Conservation (phyloP, 768 basidiomycete genomes). For the Dacryopinax primogenitus region DNA sequence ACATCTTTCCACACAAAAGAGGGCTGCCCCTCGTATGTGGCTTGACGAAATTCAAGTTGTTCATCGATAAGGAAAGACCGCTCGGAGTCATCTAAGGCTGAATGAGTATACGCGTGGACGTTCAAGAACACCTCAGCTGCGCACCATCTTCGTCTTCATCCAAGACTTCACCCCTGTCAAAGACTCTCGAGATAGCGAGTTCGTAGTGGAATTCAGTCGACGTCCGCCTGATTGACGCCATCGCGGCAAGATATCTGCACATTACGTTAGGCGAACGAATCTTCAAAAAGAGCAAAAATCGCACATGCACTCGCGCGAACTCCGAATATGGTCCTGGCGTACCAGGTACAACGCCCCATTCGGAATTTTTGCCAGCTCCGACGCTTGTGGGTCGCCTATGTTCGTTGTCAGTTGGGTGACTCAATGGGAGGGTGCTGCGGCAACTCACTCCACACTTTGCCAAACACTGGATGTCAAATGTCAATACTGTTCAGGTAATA, state of each 20-base stretch:
- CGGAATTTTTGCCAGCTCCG: constrained; percentile 89
- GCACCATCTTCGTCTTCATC: constrained; percentile 58
- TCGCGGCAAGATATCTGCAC: constrained; percentile 83
- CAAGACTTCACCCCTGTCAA: constrained; percentile 93
- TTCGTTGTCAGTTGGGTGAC: background rate
- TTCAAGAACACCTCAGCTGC: constrained; percentile 25
- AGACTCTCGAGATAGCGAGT: constrained; percentile 90
- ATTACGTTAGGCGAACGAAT: background rate
- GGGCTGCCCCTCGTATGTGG: constrained; percentile 58
- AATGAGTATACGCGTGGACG: constrained; percentile 12
- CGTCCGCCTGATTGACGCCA: constrained; percentile 76
- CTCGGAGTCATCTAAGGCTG: constrained; percentile 72
- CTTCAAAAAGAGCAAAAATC: constrained; percentile 23
- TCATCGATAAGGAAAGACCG: constrained; percentile 82
- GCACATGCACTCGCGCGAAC: constrained; percentile 94
- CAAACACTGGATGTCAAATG: constrained; percentile 45
- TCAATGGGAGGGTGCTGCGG: background rate
- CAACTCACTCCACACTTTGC: constrained; percentile 87
- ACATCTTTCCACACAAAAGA: constrained; percentile 91
- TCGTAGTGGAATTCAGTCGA: constrained; percentile 62
- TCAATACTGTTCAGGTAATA: constrained; percentile 20
- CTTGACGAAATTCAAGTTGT: constrained; percentile 73
- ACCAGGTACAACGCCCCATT: constrained; percentile 84
- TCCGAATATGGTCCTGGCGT: constrained; percentile 79
- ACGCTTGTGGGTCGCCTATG: constrained; percentile 82